A percentile compares a stretch with the other conserved stretches of the same genome.
Evolutionary conservation across 2,329 filamentous ascomycete genomes (phyloP).

Genomic region (Curvularia hawaiiensis): DNA sequence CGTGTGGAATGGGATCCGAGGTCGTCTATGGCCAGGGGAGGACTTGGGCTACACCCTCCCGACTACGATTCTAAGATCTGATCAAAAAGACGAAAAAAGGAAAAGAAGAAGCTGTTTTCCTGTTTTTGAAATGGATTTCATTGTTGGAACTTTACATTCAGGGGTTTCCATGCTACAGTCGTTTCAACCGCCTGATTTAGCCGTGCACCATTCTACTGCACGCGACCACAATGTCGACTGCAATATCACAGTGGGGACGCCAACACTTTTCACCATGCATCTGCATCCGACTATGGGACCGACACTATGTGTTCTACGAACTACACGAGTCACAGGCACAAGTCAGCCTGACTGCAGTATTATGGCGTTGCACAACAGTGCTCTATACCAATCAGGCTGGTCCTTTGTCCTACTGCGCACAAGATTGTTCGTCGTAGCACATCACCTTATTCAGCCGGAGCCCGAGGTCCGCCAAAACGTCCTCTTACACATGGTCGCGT

Average conservation of each 20-base stretch:
- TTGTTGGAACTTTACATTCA: conserved; percentile 1
- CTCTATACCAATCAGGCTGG: neutral
- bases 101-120: conserved; percentile 3
- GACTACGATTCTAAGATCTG: conserved; percentile 39
- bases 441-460: neutral
- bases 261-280: conserved; percentile 5
- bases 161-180: neutral
- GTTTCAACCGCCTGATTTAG: conserved; percentile 11
- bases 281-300: conserved; percentile 6
- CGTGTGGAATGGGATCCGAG: conserved; percentile 46
- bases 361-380: neutral
- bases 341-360: neutral
- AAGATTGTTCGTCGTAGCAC: neutral
- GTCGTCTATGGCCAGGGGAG: conserved; percentile 47
- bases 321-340: neutral
- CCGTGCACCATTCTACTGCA: conserved; percentile 3
- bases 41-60: conserved; percentile 47
- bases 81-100: conserved; percentile 11
- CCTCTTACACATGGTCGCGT: neutral
- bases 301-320: neutral
- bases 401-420: neutral
- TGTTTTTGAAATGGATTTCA: conserved; percentile 9
- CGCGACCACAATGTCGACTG: neutral
- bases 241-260: neutral
- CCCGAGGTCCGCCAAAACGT: neutral